Evolutionary conservation across 148 eudicot species (phyloP).

Genomic region (Amaranthus palmeri): DNA sequence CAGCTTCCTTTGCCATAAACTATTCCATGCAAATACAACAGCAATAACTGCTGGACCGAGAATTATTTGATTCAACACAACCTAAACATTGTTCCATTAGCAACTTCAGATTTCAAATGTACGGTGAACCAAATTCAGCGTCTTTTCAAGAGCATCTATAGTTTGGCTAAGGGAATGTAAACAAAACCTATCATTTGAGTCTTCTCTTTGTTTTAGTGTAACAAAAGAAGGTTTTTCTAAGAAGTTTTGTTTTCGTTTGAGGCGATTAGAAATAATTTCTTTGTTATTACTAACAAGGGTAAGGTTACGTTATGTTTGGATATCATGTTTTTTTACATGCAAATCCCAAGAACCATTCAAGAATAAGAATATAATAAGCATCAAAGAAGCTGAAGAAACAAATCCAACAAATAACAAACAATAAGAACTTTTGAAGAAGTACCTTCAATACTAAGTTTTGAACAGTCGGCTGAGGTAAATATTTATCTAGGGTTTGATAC

Average conservation of each 20-base stretch:
- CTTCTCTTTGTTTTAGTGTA: too few relatives aligned
- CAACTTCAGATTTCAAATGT: constrained; percentile 8
- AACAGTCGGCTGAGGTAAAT: constrained; percentile 71
- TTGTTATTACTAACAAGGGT: too few relatives aligned
- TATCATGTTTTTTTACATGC: background rate
- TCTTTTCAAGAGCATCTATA: too few relatives aligned
- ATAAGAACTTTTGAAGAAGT: constrained; percentile 10
- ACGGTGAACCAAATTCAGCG: background rate
- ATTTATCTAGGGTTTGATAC: constrained; percentile 75
- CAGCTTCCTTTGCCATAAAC: constrained; percentile 74
- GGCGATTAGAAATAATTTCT: too few relatives aligned
- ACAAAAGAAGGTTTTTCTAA: too few relatives aligned
- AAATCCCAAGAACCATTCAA: background rate
- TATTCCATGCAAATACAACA: constrained; percentile 94
- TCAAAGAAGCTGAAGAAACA: background rate
- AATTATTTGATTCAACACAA: constrained; percentile 74
- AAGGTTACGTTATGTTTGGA: too few relatives aligned
- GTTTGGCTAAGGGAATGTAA: too few relatives aligned
- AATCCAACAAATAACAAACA: constrained; percentile 2
- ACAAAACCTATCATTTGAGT: too few relatives aligned
- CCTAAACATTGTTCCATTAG: constrained; percentile 38
- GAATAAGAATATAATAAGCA: background rate
- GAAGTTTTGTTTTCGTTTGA: too few relatives aligned
- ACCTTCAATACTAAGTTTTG: constrained; percentile 69
- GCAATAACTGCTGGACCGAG: constrained; percentile 90